phyloP scores from a whole-genome alignment of 202 grass and related monocot genomes.

The Cymbopogon flexuosus region DNA sequence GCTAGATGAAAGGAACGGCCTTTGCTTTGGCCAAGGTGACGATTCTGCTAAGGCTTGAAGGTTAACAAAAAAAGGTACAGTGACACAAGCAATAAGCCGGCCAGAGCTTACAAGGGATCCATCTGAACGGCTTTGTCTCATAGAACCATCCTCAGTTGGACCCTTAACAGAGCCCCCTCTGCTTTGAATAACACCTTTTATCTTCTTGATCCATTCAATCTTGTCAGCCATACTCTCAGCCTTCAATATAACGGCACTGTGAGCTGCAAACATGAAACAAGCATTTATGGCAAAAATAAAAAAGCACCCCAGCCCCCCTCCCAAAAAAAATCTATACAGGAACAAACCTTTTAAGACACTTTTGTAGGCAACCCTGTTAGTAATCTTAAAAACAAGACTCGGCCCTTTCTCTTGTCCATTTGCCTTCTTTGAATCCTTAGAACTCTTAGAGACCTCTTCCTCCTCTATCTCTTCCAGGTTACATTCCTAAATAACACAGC shows the following conservation, averaged over 20 bases:
- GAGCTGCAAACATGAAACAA: constrained; percentile 59
- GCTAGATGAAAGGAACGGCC: not conserved
- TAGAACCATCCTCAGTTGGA: constrained; percentile 56
- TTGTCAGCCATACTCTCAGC: constrained; percentile 96
- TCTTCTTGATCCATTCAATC: constrained; percentile 91
- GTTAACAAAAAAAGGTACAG: not conserved
- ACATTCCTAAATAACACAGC: constrained; percentile 66
- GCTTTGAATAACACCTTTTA: constrained; percentile 65
- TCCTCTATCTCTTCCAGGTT: constrained; percentile 94
- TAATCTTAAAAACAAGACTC: constrained; percentile 95
- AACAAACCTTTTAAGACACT: constrained; percentile 84
- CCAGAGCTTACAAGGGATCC: constrained; percentile 73
- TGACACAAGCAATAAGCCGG: constrained; percentile 4
- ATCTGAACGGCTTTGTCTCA: constrained; percentile 92
- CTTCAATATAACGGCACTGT: constrained; percentile 82
- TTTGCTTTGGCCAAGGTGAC: not conserved
- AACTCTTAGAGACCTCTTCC: constrained; percentile 81
- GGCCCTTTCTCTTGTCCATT: constrained; percentile 84
- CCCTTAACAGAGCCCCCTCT: constrained; percentile 67
- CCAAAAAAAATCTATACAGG: not conserved
- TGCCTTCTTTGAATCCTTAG: constrained; percentile 85
- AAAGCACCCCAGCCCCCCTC: constrained; percentile 7
- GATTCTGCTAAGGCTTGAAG: constrained; percentile 8
- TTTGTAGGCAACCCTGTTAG: constrained; percentile 95
- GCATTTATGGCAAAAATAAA: constrained; percentile 9